These are phyloP conservation scores for Citrullus amarus DNA, from an alignment of 306 rosid genomes.

Conservation along the genomic window DNA sequence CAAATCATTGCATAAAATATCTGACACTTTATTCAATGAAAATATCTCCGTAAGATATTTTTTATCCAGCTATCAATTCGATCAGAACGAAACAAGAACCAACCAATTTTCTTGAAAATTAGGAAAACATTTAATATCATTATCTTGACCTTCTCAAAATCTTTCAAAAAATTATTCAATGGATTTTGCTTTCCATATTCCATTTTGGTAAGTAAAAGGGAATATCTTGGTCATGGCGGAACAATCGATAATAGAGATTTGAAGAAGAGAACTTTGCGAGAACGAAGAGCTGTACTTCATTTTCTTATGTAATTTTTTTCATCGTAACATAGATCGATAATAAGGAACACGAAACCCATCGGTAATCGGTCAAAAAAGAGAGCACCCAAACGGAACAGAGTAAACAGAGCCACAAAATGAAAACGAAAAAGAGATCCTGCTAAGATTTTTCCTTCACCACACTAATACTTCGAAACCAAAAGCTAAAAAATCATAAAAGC, in stretches of 20 bases:
- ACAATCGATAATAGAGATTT: too few relatives aligned
- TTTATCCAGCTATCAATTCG: too few relatives aligned
- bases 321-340: not conserved
- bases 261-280: not conserved
- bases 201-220: too few relatives aligned
- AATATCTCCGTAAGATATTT: too few relatives aligned
- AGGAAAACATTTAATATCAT: not conserved
- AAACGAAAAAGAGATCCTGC: not conserved
- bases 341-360: conserved; percentile 3
- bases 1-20: too few relatives aligned
- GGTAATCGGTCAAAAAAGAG: conserved; percentile 10
- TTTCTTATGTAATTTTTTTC: not conserved
- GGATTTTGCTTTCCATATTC: not conserved
- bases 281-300: not conserved
- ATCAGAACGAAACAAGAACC: too few relatives aligned
- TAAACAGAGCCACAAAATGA: not conserved
- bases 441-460: not conserved
- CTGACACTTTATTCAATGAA: too few relatives aligned
- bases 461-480: not conserved
- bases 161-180: too few relatives aligned
- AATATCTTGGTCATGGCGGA: not conserved
- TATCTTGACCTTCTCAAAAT: too few relatives aligned
- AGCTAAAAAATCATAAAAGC: not conserved
- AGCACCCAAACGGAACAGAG: conserved; percentile 1
- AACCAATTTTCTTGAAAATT: too few relatives aligned